phyloP scores from a whole-genome alignment of 768 basidiomycete genomes.

The Agaricus sinodeliciosus region DNA sequence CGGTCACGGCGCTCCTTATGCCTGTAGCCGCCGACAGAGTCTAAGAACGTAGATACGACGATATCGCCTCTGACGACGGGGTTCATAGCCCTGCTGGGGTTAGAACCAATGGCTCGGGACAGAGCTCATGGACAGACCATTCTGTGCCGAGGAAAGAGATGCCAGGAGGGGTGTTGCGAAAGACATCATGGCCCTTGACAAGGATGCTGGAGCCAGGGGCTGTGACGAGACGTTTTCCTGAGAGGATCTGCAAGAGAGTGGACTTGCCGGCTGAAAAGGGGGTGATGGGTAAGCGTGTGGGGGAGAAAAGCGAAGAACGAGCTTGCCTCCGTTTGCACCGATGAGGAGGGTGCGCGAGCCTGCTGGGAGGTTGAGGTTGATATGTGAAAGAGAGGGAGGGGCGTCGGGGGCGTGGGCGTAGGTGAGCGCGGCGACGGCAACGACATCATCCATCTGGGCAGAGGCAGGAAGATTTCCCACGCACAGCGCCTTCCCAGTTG shows the following conservation, averaged over 20 bases:
- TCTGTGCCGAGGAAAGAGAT: constrained; percentile 91
- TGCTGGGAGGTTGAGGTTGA: constrained; percentile 58
- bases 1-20: constrained; percentile 83
- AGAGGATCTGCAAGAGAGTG: constrained; percentile 90
- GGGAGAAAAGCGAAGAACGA: background rate
- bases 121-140: constrained; percentile 46
- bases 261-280: constrained; percentile 75
- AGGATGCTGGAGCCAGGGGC: constrained; percentile 45
- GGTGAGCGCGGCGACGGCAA: constrained; percentile 46
- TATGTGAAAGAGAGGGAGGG: constrained; percentile 51
- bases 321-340: constrained; percentile 89
- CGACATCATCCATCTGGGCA: constrained; percentile 17
- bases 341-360: constrained; percentile 84
- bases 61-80: constrained; percentile 94
- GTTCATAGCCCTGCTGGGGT: constrained; percentile 75
- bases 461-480: constrained; percentile 2
- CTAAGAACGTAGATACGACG: constrained; percentile 87
- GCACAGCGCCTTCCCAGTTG: background rate
- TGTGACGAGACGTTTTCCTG: constrained; percentile 80
- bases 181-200: constrained; percentile 82
- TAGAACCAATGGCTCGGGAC: background rate
- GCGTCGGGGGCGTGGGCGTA: constrained; percentile 43
- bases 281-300: constrained; percentile 10
- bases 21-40: constrained; percentile 94
- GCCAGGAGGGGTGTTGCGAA: constrained; percentile 76